These are phyloP conservation scores for Citrus trifoliata DNA, from an alignment of 345 rosid genomes.

Conservation along the genomic window DNA sequence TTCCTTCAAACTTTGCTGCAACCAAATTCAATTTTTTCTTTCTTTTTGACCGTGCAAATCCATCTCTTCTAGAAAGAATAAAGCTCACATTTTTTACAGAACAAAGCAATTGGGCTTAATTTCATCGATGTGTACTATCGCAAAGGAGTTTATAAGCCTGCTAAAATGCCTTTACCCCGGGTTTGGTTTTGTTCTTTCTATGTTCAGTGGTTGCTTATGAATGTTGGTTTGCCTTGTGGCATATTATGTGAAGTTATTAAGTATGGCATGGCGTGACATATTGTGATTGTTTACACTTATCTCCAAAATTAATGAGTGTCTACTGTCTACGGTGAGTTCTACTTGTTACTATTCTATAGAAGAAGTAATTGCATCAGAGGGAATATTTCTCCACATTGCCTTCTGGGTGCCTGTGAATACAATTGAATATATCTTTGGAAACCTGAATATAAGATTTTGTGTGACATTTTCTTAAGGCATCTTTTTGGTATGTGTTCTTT, in stretches of 20 bases:
- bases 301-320: neutral
- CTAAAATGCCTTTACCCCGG: conserved; percentile 81
- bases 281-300: neutral
- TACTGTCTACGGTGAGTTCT: neutral
- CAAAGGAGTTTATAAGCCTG: conserved; percentile 74
- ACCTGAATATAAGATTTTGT: neutral
- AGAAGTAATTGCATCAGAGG: neutral
- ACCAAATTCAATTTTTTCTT: no score
- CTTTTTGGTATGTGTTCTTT: neutral
- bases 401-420: neutral
- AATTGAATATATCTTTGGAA: neutral
- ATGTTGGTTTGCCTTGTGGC: neutral
- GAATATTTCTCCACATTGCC: neutral
- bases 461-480: neutral
- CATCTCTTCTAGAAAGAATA: no score
- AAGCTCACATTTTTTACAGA: no score
- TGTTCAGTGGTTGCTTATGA: neutral
- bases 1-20: no score
- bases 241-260: neutral
- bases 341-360: neutral
- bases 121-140: conserved; percentile 83
- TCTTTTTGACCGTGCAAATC: no score
- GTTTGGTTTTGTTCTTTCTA: conserved; percentile 30
- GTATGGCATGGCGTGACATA: neutral
- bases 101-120: conserved; percentile 83